Conservation (phyloP, 2,329 filamentous ascomycete species). For the Aureobasidium sp. region DNA sequence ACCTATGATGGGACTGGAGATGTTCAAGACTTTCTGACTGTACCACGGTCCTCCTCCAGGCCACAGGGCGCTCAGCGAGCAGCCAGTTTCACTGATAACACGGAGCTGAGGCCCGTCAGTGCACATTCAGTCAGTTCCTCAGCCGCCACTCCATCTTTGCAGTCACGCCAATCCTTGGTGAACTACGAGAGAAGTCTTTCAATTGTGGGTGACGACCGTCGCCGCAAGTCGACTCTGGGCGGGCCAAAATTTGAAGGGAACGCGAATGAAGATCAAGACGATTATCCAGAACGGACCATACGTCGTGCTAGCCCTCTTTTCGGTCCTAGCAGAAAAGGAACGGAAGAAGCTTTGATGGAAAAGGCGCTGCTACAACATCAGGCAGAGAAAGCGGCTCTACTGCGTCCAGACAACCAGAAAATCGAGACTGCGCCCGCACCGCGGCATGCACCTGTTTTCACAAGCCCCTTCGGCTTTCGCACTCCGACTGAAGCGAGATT, state of each 20-base stretch:
- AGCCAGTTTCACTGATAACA: not conserved
- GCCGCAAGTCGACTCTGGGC: constrained; percentile 22
- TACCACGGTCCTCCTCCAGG: constrained; percentile 8
- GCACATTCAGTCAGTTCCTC: not conserved
- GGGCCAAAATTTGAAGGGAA: constrained; percentile 20
- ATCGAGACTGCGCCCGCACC: constrained; percentile 10
- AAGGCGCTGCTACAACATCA: constrained; percentile 28
- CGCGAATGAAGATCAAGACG: constrained; percentile 20
- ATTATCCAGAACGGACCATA: constrained; percentile 17
- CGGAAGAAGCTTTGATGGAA: constrained; percentile 24
- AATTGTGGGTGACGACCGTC: constrained; percentile 24
- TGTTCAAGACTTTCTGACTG: constrained; percentile 20
- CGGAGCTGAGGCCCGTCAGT: not conserved
- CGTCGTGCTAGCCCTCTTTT: constrained; percentile 19
- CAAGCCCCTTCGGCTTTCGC: constrained; percentile 17
- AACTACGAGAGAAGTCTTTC: constrained; percentile 27
- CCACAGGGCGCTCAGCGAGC: constrained; percentile 13
- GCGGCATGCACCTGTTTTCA: constrained; percentile 18
- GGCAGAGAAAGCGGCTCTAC: constrained; percentile 28
- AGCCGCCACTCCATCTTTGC: not conserved
- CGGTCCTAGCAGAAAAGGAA: not conserved
- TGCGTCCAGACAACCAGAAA: constrained; percentile 27
- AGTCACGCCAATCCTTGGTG: constrained; percentile 21
- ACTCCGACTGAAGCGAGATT: constrained; percentile 1
- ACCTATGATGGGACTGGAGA: constrained; percentile 23